A percentile compares a stretch with the other conserved stretches of the same genome.
These are phyloP conservation scores for Tetragonia tetragonoides DNA, from an alignment of 148 eudicot species.

Conservation along the genomic window DNA sequence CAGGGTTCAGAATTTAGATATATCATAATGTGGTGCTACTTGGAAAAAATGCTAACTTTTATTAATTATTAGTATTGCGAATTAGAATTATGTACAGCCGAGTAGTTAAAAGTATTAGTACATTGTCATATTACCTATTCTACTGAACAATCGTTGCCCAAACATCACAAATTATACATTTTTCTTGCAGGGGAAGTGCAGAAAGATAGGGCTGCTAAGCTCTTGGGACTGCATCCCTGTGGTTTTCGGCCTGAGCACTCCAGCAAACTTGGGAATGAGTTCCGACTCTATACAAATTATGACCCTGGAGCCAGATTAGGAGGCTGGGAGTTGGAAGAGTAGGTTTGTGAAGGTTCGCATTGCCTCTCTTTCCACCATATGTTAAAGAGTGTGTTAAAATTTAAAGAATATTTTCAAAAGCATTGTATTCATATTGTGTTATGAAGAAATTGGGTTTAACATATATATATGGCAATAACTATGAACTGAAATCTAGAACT, in stretches of 20 bases:
- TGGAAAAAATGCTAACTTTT: background rate
- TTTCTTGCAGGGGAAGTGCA: slow-evolving; percentile 74
- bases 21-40: background rate
- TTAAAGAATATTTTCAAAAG: background rate
- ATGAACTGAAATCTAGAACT: background rate
- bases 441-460: no score
- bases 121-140: background rate
- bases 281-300: slow-evolving; percentile 81
- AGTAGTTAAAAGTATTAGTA: background rate
- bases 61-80: background rate
- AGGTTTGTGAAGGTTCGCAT: slow-evolving; percentile 12
- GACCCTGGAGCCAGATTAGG: slow-evolving; percentile 81
- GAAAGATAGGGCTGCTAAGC: slow-evolving; percentile 63
- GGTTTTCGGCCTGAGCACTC: slow-evolving; percentile 83
- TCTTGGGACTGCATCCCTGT: slow-evolving; percentile 73
- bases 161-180: background rate
- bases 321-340: slow-evolving; percentile 54
- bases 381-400: no score
- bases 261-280: slow-evolving; percentile 93
- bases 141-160: background rate
- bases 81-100: background rate
- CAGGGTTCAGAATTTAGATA: background rate
- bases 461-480: background rate
- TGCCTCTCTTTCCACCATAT: background rate
- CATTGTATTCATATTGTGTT: background rate